Conservation (phyloP, 139 green algal species). For the Raphidocelis subcapitata region DNA sequence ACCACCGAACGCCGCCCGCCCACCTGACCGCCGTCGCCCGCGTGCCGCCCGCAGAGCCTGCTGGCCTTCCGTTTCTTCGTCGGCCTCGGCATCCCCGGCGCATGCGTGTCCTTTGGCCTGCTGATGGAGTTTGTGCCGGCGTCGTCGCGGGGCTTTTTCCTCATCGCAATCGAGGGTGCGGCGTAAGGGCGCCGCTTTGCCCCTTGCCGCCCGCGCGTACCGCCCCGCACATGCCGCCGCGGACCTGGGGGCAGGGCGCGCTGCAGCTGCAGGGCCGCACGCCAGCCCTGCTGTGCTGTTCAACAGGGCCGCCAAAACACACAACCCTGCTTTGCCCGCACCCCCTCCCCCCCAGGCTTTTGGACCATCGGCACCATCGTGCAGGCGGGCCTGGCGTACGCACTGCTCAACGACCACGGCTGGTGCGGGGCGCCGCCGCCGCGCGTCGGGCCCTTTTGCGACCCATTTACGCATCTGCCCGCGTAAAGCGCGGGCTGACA, state of each 20-base stretch:
- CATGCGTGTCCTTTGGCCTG: conserved; percentile 13
- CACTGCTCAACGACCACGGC: conserved; percentile 46
- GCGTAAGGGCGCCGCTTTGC: background rate
- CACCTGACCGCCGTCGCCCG: background rate
- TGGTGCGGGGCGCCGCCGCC: no score
- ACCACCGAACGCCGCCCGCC: background rate
- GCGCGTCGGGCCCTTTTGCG: no score
- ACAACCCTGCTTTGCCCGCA: no score
- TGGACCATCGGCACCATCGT: conserved; percentile 75
- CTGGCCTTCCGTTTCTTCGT: conserved; percentile 27
- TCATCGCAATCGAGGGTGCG: conserved; percentile 49
- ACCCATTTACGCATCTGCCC: no score
- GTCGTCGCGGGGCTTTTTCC: conserved; percentile 39
- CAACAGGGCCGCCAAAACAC: background rate
- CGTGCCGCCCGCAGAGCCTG: conserved; percentile 14
- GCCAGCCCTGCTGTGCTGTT: background rate
- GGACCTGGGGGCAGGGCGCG: background rate
- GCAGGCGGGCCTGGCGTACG: conserved; percentile 68
- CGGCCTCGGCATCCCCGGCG: conserved; percentile 33
- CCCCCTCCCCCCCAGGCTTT: conserved; percentile 25
- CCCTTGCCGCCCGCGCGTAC: background rate
- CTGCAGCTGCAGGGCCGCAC: no score
- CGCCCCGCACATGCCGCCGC: background rate
- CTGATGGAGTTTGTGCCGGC: conserved; percentile 40
- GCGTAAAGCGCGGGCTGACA: no score